Evolutionary conservation across 257 asterid genomes (phyloP).

Genomic region (Jasminum sambac): DNA sequence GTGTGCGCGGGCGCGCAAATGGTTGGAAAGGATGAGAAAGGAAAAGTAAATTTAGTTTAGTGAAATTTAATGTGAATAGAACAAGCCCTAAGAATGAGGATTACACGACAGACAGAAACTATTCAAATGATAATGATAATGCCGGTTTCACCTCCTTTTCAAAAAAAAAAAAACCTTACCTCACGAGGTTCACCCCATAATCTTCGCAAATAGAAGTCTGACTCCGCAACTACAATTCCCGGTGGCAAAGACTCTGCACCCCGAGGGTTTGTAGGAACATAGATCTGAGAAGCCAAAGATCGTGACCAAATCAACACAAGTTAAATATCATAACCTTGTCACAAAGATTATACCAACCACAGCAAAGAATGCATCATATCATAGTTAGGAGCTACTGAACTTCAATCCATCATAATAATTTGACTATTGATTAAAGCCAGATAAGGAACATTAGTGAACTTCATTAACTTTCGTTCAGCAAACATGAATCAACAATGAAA

Average conservation of each 20-base stretch:
- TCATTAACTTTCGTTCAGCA: conserved; percentile 1
- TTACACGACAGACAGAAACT: background rate
- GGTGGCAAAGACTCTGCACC: conserved; percentile 99
- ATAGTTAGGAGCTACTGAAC: background rate
- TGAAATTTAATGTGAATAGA: too few relatives aligned
- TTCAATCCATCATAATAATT: conserved; percentile 14
- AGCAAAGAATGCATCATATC: conserved; percentile 1
- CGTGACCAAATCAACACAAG: conserved; percentile 8
- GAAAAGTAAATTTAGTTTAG: too few relatives aligned
- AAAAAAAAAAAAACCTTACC: conserved; percentile 64
- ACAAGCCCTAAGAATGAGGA: conserved; percentile 12
- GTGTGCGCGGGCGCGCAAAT: too few relatives aligned
- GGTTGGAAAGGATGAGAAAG: too few relatives aligned
- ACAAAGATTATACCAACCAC: conserved; percentile 13
- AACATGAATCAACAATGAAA: conserved; percentile 7
- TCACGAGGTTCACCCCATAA: conserved; percentile 99
- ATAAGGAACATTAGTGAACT: background rate
- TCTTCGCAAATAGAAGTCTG: conserved; percentile 87
- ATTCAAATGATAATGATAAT: background rate
- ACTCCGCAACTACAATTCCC: conserved; percentile 86
- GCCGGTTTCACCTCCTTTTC: conserved; percentile 19
- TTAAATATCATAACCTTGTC: conserved; percentile 10
- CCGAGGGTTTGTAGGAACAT: conserved; percentile 93
- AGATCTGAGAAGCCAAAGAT: conserved; percentile 47
- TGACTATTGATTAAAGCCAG: conserved; percentile 6